A percentile compares a stretch with the other conserved stretches of the same genome.
phyloP scores from a whole-genome alignment of 2,329 filamentous ascomycete species.

The Rachicladosporium sp. region DNA sequence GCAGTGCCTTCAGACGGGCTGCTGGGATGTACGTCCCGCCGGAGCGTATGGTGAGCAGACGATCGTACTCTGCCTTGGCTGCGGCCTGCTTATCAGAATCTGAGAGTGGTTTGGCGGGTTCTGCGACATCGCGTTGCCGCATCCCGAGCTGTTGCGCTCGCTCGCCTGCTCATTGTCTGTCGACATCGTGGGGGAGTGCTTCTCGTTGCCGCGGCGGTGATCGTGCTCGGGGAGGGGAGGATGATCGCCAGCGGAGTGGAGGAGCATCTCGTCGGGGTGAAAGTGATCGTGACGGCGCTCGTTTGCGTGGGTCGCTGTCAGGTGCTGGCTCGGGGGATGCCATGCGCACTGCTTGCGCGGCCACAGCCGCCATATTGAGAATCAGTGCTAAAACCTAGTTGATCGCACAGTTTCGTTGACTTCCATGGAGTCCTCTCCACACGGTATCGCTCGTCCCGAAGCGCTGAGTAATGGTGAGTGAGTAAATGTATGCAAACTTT shows the following conservation, averaged over 20 bases:
- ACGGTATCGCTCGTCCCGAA: too few species aligned
- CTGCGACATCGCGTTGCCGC: conserved; percentile 28
- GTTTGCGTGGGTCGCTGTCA: too few species aligned
- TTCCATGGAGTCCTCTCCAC: too few species aligned
- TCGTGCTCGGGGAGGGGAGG: conserved; percentile 16
- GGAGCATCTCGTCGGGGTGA: too few species aligned
- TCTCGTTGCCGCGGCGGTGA: conserved; percentile 22
- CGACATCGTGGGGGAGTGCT: conserved; percentile 36
- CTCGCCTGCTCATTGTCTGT: conserved; percentile 38
- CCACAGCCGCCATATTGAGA: too few species aligned
- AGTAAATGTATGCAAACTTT: too few species aligned
- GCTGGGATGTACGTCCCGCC: conserved; percentile 96
- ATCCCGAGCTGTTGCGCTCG: conserved; percentile 39
- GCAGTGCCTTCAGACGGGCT: conserved; percentile 75
- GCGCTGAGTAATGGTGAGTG: too few species aligned
- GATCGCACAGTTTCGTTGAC: too few species aligned
- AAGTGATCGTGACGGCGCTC: too few species aligned
- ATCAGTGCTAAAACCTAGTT: too few species aligned
- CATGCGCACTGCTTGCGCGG: too few species aligned
- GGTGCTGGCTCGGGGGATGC: too few species aligned
- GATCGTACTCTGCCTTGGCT: conserved; percentile 86
- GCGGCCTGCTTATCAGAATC: conserved; percentile 79
- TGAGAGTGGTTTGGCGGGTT: conserved; percentile 41
- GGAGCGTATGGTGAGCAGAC: conserved; percentile 80
- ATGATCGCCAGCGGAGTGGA: conserved; percentile 8